Percentiles rank a stretch among this genome's conserved stretches.
phyloP scores from a whole-genome alignment of 768 basidiomycete species.

The Wakefieldia striispora region DNA sequence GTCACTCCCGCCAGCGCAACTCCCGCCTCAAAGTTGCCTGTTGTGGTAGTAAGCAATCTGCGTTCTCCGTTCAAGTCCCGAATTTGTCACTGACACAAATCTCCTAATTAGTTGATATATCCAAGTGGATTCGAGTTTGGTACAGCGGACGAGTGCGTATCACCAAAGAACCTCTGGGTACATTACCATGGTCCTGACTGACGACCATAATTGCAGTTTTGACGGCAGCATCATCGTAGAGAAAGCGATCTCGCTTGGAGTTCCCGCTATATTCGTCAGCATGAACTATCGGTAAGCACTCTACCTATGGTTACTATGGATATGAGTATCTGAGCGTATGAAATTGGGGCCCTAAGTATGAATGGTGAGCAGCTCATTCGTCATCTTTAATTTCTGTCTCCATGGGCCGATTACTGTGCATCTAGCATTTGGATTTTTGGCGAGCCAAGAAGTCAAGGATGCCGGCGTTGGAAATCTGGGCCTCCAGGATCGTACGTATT shows the following conservation, averaged over 20 bases:
- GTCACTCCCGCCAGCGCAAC: slow-evolving; percentile 42
- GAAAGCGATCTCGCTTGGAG: slow-evolving; percentile 27
- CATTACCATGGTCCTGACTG: not conserved
- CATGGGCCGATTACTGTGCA: not conserved
- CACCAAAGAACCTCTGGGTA: no score
- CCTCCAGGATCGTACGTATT: not conserved
- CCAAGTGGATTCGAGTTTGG: no score
- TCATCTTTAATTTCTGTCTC: not conserved
- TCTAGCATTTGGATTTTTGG: no score
- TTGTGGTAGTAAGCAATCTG: slow-evolving; percentile 48
- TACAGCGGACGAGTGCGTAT: not conserved
- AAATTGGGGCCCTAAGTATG: not conserved
- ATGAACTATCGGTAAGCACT: slow-evolving; percentile 40
- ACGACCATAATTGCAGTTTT: not conserved
- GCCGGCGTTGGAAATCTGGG: no score
- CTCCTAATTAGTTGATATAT: not conserved
- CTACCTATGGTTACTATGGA: slow-evolving; percentile 15
- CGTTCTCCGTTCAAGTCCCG: slow-evolving; percentile 22
- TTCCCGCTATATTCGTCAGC: slow-evolving; percentile 37
- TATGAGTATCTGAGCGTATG: not conserved
- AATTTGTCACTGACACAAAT: slow-evolving; percentile 21
- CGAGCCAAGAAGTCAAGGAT: no score
- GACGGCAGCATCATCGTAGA: slow-evolving; percentile 29
- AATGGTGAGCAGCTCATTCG: slow-evolving; percentile 23
- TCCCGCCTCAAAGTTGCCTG: slow-evolving; percentile 45